Evolutionary conservation across 345 rosid genomes (phyloP), one percentile per base, ranked within the genome.

Genomic region (Eucalyptus polyanthemos): DNA sequence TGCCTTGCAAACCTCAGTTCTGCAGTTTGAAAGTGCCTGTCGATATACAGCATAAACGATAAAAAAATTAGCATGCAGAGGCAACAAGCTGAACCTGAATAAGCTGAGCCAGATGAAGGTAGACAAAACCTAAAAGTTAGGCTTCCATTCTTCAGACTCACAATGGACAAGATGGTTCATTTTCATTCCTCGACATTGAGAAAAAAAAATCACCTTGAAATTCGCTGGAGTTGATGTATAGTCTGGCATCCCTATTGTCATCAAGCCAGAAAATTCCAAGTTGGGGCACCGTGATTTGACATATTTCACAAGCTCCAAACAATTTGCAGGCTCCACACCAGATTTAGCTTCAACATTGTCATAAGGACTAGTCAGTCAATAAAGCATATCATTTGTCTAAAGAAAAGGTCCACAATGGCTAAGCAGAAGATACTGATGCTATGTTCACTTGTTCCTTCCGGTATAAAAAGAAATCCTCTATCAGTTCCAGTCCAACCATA

Each of bases 211-310:
- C 90, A 96, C 99, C 97, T 90, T 93, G 93, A 97, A 97, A 94
- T 97, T 97, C 88, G 95, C 95, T 9, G 97, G 99, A 72, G 99
- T 96, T 86, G 99, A 96, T 14, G 97, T 93, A 90, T 95, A 96
- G 89, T 97, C 97, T 7, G 96, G 96, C 97, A 96, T 97, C 86
- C 98, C 99, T 86, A 97, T 97, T 21, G 99, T 97, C 99, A 97
- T 97, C 88, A 97, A 92, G 56, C 98, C 99, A 34, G 99, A 96
- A 92, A 96, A 94, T 47, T 89, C 91, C 89, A 97, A 91, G 93
- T 95, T 94, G 3, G 98, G 98, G 91, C 99, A 97, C 25, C 9
- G 92, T 76, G 69, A 87, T 89, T 95, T 96, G 86, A 97, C 94
- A 91, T 96, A 91, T 91, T 94, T 95, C 49, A 94, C 99, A 45